These are phyloP conservation scores for Chimonanthus salicifolius DNA, from an alignment of 164 flowering plant species.

Conservation along the genomic window DNA sequence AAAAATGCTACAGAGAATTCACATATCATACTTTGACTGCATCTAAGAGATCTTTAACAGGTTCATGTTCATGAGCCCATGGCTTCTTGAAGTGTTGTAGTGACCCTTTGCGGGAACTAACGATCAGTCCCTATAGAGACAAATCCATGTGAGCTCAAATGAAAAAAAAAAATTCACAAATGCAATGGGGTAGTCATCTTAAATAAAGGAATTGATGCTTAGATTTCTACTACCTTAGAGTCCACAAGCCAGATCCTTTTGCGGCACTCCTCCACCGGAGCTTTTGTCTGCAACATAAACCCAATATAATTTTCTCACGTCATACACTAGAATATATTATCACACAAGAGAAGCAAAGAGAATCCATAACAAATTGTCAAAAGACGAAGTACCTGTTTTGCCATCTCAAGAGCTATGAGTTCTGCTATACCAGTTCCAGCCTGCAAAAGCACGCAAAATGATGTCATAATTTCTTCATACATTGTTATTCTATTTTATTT, in stretches of 20 bases:
- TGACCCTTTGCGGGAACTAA: constrained; percentile 66
- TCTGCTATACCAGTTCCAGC: constrained; percentile 97
- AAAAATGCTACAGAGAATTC: not conserved
- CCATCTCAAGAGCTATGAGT: constrained; percentile 84
- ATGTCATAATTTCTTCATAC: not conserved
- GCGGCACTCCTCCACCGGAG: constrained; percentile 70
- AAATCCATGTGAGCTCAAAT: not conserved
- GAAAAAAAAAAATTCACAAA: not conserved
- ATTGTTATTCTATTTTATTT: not conserved
- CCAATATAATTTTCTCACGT: not conserved
- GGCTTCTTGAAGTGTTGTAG: constrained; percentile 96
- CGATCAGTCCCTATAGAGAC: constrained; percentile 74
- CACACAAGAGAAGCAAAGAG: not conserved
- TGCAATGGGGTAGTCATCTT: not conserved
- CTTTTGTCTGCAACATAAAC: constrained; percentile 49
- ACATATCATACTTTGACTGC: constrained; percentile 63
- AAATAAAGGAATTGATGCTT: not conserved
- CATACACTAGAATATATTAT: not conserved
- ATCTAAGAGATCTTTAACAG: constrained; percentile 54
- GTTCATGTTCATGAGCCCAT: constrained; percentile 98
- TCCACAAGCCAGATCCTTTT: constrained; percentile 94
- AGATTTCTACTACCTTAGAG: constrained; percentile 56
- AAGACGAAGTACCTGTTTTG: constrained; percentile 51
- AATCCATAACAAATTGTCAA: not conserved
- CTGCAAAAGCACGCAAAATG: constrained; percentile 29